Evolutionary conservation across 805 yeast species (phyloP).

Genomic region (Torulaspora indica): DNA sequence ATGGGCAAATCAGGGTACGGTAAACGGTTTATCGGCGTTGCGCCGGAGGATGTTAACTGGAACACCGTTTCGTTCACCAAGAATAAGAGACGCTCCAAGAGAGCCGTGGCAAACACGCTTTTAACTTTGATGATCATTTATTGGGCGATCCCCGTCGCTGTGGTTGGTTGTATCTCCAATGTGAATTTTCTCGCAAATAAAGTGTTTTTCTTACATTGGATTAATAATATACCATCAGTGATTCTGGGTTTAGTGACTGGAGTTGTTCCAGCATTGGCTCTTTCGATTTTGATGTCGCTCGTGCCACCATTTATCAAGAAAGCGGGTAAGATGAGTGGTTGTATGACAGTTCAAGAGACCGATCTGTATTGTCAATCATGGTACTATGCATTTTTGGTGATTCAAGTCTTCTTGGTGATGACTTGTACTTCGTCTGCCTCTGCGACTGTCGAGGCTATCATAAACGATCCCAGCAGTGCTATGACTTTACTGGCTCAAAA

Average conservation of each 20-base stretch:
- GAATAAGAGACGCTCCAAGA: conserved; percentile 53
- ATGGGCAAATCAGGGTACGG: conserved; percentile 41
- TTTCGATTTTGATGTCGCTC: conserved; percentile 78
- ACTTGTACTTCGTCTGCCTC: conserved; percentile 80
- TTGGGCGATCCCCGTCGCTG: conserved; percentile 98
- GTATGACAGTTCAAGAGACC: conserved; percentile 62
- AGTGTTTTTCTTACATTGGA: conserved; percentile 70
- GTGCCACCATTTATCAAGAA: conserved; percentile 79
- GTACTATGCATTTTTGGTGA: conserved; percentile 85
- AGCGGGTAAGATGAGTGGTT: conserved; percentile 72
- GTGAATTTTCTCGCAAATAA: conserved; percentile 65
- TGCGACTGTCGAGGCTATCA: conserved; percentile 66
- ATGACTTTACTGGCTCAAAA: conserved; percentile 68
- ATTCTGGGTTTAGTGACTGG: conserved; percentile 84
- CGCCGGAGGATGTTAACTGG: conserved; percentile 88
- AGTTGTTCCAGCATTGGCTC: conserved; percentile 73
- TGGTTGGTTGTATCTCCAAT: conserved; percentile 90
- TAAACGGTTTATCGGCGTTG: conserved; percentile 53
- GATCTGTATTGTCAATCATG: conserved; percentile 83
- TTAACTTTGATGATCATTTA: conserved; percentile 68
- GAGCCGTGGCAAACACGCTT: conserved; percentile 55
- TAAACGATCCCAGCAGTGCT: conserved; percentile 62
- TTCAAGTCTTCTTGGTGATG: conserved; percentile 80
- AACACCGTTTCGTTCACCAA: conserved; percentile 58
- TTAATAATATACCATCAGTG: conserved; percentile 63